Evolutionary conservation across 2,329 filamentous ascomycete genomes (phyloP), one percentile per base, ranked within the genome.

Genomic region (Chaetoscypha palmicola): DNA sequence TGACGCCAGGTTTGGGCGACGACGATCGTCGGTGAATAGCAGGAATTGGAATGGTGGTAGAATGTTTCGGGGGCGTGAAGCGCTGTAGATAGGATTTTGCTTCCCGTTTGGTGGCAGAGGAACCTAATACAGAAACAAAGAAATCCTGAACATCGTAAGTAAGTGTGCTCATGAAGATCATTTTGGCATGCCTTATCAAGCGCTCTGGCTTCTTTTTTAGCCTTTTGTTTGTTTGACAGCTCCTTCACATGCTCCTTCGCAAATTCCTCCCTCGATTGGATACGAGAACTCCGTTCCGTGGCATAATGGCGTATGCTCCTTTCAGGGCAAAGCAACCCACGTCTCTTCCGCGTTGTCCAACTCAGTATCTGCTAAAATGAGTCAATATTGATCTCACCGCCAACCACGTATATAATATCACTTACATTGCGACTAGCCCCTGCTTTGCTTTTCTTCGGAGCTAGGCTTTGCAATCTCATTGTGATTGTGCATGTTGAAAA

Each of bases 31-130:
- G 14, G 16, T 45, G 41, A 28, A 41, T 14, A 8, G 21, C 5
- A 14, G 44, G 9, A 10, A 34, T 10, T 5, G 47, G 19, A 32
- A 36, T 49, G 20, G 32, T 20, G 5, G 26, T 28, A 12, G 53
- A 14, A 54, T 58, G 41, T 50, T 61, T 47, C 48, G 61, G 49
- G 7, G 68, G 66, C 38, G 79, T 81, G 62, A 96, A 94, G 49
- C 88, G 90, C 55, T 92, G 84, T 12, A 98, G 74, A 61, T 96
- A 98, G 28, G 86, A 81, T 64, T 86, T 90, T 37, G 90, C 89
- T 68, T 98, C 92, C 57, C 92, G 81, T 65, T 90, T 94, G 0
- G 91, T 96, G 4, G 90, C 86, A 9, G 89, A 88, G 14, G 90
- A 88, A 58, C 86, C 87, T 23, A 98, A 72, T 3, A 97, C 77